phyloP scores from a whole-genome alignment of 305 asterid genomes.

The Fraxinus albicans region DNA sequence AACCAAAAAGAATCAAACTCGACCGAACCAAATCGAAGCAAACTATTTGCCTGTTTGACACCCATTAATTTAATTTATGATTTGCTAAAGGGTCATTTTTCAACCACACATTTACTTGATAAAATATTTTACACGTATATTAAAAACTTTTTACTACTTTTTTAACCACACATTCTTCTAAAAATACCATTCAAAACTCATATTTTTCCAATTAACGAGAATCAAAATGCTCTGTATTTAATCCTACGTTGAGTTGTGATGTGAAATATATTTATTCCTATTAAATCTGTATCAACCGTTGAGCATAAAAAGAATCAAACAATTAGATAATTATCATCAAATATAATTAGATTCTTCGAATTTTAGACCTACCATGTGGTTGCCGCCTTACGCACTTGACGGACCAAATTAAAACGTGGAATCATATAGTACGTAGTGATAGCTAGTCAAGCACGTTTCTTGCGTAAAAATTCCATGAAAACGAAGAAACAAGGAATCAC shows the following conservation, averaged over 20 bases:
- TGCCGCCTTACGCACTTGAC: slow-evolving; percentile 32
- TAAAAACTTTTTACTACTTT: too few relatives aligned
- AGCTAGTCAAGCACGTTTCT: slow-evolving; percentile 48
- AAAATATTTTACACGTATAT: too few relatives aligned
- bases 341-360: neutral
- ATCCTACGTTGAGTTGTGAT: neutral
- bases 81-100: too few relatives aligned
- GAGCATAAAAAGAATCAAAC: neutral
- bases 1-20: too few relatives aligned
- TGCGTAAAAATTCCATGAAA: slow-evolving; percentile 30
- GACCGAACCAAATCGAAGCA: neutral
- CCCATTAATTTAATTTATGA: too few relatives aligned
- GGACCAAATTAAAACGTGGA: slow-evolving; percentile 14
- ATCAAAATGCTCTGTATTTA: too few relatives aligned
- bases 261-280: neutral
- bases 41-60: too few relatives aligned
- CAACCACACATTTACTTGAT: too few relatives aligned
- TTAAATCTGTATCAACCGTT: neutral
- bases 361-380: neutral
- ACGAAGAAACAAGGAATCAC: slow-evolving; percentile 29
- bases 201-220: too few relatives aligned
- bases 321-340: neutral
- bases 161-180: too few relatives aligned
- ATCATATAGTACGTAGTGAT: neutral
- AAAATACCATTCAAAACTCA: too few relatives aligned